Base-by-base conservation (phyloP, 305 asterid species). In the Caryopteris hybrid region DNA sequence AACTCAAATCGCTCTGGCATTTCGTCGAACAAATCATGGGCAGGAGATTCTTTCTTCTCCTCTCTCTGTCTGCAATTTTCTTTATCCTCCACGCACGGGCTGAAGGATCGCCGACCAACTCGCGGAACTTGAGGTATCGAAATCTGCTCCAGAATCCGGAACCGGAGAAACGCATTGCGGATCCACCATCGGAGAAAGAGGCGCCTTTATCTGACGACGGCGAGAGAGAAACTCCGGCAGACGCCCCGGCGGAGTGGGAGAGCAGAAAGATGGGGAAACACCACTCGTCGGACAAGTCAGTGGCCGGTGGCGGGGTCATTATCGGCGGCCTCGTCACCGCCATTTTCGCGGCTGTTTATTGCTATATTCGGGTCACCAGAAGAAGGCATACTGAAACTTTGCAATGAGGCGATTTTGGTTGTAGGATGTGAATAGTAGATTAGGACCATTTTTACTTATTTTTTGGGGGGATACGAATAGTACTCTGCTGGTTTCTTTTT, bases 251-350 rank as follows among this genome's bases (percentile, higher is more conserved):
- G 61, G 76, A 57, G 78, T 56, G 18, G 41, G 85, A 64, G 69
- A 73, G 70, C 54, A 72, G 78, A 38, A 76, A 72, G 72, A 47
- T 65, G 51, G 74, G 65, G 52, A 68, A 75, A 45, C 92, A 82
- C 72, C 84, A 73, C 60, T 77, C 86, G 17, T 17, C 86, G 60
- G 90, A 83, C 57, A 79, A 70, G 51, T 86, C 92, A 0, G 88
- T 74, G 33, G 94, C 88, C 4, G 93, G 92, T 47, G 94, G 94
- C 8, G 92, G 90, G 38, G 88, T 90, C 34, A 86, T 90, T 12
- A 75, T 90, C 57, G 97, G 94, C 58, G 97, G 95, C 16, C 94
- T 90, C 61, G 80, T 83, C 51, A 81, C 93, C 68, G 92, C 80
- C 70, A 68, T 76, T 71, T 83, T 86, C 46, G 95, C 90, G 4